A percentile compares a stretch with the other conserved stretches of the same genome.
These are phyloP conservation scores for Neopestalotiopsis clavispora DNA, from an alignment of 2,329 filamentous ascomycete species.

Conservation along the genomic window DNA sequence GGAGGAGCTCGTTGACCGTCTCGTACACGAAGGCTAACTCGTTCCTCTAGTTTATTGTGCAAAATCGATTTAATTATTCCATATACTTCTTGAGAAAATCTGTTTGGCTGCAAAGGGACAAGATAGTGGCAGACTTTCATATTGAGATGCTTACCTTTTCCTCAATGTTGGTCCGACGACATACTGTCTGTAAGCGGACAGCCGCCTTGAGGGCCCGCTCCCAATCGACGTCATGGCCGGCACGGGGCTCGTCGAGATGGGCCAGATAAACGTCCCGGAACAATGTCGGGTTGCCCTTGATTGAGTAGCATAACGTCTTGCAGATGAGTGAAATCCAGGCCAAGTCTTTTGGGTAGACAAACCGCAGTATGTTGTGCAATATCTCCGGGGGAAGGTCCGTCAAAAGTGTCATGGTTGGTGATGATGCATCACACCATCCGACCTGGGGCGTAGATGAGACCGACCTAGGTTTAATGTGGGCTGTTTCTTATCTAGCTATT, in stretches of 20 bases:
- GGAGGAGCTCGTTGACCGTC: slow-evolving; percentile 51
- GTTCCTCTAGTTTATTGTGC: slow-evolving; percentile 35
- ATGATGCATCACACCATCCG: neutral
- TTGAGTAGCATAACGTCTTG: slow-evolving; percentile 55
- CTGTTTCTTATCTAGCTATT: no score
- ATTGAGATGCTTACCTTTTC: slow-evolving; percentile 42
- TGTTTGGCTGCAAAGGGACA: no score
- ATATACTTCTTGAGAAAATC: no score
- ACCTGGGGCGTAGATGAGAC: neutral
- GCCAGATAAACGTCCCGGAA: slow-evolving; percentile 67
- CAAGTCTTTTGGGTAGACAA: slow-evolving; percentile 62
- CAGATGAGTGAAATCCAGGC: slow-evolving; percentile 56
- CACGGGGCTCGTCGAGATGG: slow-evolving; percentile 51
- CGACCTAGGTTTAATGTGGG: neutral
- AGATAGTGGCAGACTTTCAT: no score
- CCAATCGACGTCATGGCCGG: slow-evolving; percentile 44
- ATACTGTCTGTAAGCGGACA: slow-evolving; percentile 49
- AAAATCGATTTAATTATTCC: neutral
- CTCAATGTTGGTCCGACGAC: slow-evolving; percentile 34
- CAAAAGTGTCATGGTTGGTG: slow-evolving; percentile 37
- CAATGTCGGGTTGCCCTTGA: slow-evolving; percentile 62
- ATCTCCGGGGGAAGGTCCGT: slow-evolving; percentile 64
- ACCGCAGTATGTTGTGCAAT: slow-evolving; percentile 63
- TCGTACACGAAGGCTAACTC: slow-evolving; percentile 54
- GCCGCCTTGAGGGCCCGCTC: slow-evolving; percentile 48